Evolutionary conservation across 352 stramenopile species (phyloP).

Genomic region (Pythium vanterpoolii): DNA sequence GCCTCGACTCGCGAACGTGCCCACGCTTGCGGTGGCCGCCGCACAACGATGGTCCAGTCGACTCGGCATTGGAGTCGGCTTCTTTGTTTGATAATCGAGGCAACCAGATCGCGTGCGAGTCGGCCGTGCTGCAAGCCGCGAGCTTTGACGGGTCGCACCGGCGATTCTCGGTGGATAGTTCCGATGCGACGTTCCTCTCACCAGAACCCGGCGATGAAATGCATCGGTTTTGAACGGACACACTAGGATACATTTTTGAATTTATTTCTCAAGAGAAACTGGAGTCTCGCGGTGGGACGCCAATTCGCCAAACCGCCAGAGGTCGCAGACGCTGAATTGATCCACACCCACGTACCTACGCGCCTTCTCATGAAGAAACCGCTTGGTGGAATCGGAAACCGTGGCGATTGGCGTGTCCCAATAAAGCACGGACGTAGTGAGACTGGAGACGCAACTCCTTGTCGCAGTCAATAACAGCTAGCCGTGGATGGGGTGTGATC

Average conservation of each 20-base stretch:
- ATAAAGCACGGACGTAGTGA: background rate
- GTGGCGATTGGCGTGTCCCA: background rate
- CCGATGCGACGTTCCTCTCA: slow-evolving; percentile 11
- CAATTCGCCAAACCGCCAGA: background rate
- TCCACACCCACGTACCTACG: slow-evolving; percentile 2
- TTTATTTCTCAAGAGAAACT: background rate
- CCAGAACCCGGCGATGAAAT: background rate
- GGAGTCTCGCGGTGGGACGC: background rate
- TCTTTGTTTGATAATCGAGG: slow-evolving; percentile 10
- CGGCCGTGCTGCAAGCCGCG: slow-evolving; percentile 17
- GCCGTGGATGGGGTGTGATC: background rate
- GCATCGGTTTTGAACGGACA: slow-evolving; percentile 10
- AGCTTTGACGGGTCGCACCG: slow-evolving; percentile 4
- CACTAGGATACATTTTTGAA: slow-evolving; percentile 13
- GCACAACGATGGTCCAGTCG: slow-evolving; percentile 18
- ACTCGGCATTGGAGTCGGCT: slow-evolving; percentile 18
- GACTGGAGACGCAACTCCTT: background rate
- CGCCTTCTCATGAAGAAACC: slow-evolving; percentile 9
- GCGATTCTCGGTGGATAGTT: slow-evolving; percentile 21
- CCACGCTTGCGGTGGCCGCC: slow-evolving; percentile 22
- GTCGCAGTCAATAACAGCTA: background rate
- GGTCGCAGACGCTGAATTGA: background rate
- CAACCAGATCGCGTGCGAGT: slow-evolving; percentile 25
- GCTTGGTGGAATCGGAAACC: slow-evolving; percentile 11
- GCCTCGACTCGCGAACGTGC: slow-evolving; percentile 24